phyloP scores from a whole-genome alignment of 116 monocot genomes.

The Phalaenopsis hybrid region DNA sequence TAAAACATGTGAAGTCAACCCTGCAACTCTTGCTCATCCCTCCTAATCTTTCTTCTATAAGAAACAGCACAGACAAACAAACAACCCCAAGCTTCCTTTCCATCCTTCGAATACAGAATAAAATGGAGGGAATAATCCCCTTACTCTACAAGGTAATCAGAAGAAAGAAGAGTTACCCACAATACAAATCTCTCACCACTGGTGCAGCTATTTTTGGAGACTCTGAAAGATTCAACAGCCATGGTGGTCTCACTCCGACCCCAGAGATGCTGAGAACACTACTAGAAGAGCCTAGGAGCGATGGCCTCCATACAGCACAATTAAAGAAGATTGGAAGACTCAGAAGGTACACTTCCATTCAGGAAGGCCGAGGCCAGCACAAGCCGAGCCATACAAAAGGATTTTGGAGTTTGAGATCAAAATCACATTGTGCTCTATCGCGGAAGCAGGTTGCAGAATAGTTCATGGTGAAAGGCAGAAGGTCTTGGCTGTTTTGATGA shows the following conservation, averaged over 20 bases:
- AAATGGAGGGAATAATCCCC: slow-evolving; percentile 14
- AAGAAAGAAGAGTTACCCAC: not conserved
- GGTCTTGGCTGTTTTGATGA: no score
- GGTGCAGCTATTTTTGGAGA: not conserved
- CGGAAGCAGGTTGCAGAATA: not conserved
- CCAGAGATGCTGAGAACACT: not conserved
- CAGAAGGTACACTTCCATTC: not conserved
- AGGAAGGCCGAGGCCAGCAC: not conserved
- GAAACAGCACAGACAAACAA: not conserved
- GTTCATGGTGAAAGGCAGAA: slow-evolving; percentile 1
- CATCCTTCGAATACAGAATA: not conserved
- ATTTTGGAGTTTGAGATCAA: not conserved
- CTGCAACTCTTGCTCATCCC: not conserved
- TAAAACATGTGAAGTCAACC: not conserved
- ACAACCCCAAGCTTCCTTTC: not conserved
- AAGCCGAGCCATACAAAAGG: not conserved
- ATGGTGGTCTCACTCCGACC: not conserved
- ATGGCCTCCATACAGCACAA: not conserved
- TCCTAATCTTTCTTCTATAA: not conserved
- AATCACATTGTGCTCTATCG: not conserved
- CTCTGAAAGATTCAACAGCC: not conserved
- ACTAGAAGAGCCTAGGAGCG: not conserved
- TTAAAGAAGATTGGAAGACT: not conserved
- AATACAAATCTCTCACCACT: slow-evolving; percentile 6
- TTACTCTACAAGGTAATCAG: slow-evolving; percentile 9